Evolutionary conservation across 306 rosid species (phyloP).

Genomic region (Fagus sylvatica): DNA sequence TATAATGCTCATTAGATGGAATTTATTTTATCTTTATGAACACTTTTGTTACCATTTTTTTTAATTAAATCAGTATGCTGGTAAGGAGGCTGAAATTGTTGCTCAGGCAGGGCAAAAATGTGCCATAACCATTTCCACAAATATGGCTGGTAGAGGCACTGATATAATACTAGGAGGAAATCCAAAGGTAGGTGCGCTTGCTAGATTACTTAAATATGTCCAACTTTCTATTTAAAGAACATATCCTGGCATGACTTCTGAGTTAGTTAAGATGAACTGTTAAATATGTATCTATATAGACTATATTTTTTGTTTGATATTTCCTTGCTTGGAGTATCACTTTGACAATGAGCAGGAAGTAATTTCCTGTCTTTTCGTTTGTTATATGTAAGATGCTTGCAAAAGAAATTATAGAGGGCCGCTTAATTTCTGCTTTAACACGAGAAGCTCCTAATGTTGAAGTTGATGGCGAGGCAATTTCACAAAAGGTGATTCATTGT

Average conservation of each 20-base stretch:
- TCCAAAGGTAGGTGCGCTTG: slow-evolving; percentile 73
- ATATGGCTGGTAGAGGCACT: slow-evolving; percentile 99
- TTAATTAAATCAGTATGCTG: slow-evolving; percentile 73
- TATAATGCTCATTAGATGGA: neutral
- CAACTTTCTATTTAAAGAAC: slow-evolving; percentile 1
- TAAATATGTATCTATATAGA: slow-evolving; percentile 7
- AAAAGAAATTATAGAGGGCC: slow-evolving; percentile 86
- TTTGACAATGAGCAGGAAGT: slow-evolving; percentile 32
- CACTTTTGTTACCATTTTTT: too few relatives aligned
- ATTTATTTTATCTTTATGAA: neutral
- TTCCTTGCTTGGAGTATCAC: slow-evolving; percentile 19
- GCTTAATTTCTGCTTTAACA: slow-evolving; percentile 67
- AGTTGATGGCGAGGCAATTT: slow-evolving; percentile 53
- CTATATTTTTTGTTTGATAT: slow-evolving; percentile 15
- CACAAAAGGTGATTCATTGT: slow-evolving; percentile 58
- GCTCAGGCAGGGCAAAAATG: slow-evolving; percentile 95
- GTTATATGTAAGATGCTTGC: slow-evolving; percentile 75
- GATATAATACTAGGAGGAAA: slow-evolving; percentile 98
- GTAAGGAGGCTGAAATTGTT: slow-evolving; percentile 89
- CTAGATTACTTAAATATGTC: neutral
- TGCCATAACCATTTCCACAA: slow-evolving; percentile 95
- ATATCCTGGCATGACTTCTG: slow-evolving; percentile 4
- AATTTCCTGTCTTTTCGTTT: slow-evolving; percentile 20
- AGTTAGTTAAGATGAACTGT: neutral
- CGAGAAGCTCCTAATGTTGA: slow-evolving; percentile 65